Conservation (phyloP, 495 filamentous ascomycete species). For the Sabuloglossum arenarium region DNA sequence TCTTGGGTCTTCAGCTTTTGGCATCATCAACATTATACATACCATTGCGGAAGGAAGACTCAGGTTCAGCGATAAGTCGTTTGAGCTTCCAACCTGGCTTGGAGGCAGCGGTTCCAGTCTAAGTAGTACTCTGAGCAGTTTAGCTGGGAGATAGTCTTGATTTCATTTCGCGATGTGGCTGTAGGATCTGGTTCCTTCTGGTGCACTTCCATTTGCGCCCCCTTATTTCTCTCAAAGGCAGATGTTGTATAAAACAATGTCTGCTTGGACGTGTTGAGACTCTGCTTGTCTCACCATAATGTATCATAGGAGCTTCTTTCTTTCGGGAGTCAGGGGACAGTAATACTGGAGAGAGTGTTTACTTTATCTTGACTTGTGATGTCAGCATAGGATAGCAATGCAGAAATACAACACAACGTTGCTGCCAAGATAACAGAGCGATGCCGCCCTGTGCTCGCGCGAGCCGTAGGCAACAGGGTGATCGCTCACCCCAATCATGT, state of each 20-base stretch:
- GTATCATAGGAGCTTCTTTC: background rate
- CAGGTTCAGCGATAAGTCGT: slow-evolving; percentile 26
- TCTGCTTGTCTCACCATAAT: background rate
- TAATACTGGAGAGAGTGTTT: too few relatives aligned
- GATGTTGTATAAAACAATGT: background rate
- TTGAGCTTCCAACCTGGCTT: slow-evolving; percentile 12
- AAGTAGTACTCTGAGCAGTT: slow-evolving; percentile 13
- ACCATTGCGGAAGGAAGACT: slow-evolving; percentile 70
- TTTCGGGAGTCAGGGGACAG: background rate
- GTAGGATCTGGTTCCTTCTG: background rate
- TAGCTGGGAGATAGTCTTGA: slow-evolving; percentile 3
- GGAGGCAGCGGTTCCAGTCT: slow-evolving; percentile 15
- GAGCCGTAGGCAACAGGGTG: too few relatives aligned
- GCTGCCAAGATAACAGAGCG: too few relatives aligned
- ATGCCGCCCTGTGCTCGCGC: too few relatives aligned
- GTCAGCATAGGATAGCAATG: too few relatives aligned
- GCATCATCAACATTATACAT: slow-evolving; percentile 61
- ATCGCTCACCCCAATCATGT: too few relatives aligned
- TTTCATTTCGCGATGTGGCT: background rate
- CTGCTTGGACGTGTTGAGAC: background rate
- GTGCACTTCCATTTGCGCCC: background rate
- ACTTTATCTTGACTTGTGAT: too few relatives aligned
- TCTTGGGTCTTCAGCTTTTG: slow-evolving; percentile 60
- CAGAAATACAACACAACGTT: too few relatives aligned
- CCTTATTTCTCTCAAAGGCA: background rate